Conservation (phyloP, 2,329 filamentous ascomycete genomes). For the Penicillium rolfsii region DNA sequence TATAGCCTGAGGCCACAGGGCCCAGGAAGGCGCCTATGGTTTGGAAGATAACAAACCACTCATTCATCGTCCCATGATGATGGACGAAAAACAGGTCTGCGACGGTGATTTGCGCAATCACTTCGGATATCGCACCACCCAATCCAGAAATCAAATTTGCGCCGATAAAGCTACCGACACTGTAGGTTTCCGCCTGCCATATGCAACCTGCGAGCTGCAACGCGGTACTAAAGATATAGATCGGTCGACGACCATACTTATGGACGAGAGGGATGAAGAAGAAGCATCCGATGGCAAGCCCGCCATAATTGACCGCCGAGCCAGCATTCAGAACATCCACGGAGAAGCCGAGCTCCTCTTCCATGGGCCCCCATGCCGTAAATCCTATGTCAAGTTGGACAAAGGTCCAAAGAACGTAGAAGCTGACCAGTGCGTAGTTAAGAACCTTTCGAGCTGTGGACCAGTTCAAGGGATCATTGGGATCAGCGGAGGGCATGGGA, state of each 20-base stretch:
- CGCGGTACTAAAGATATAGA: slow-evolving; percentile 50
- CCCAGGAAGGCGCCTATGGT: slow-evolving; percentile 43
- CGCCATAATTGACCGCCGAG: slow-evolving; percentile 49
- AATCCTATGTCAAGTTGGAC: slow-evolving; percentile 45
- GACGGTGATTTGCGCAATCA: slow-evolving; percentile 52
- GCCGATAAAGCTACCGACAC: slow-evolving; percentile 46
- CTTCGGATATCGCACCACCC: slow-evolving; percentile 50
- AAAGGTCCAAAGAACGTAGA: slow-evolving; percentile 34
- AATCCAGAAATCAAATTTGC: slow-evolving; percentile 51
- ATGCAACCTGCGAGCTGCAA: slow-evolving; percentile 44
- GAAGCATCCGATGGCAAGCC: slow-evolving; percentile 48
- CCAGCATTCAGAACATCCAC: slow-evolving; percentile 48
- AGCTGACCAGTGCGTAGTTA: slow-evolving; percentile 32
- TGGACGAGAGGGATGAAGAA: slow-evolving; percentile 52
- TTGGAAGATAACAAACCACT: slow-evolving; percentile 47
- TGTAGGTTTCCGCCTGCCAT: slow-evolving; percentile 51
- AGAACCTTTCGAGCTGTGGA: slow-evolving; percentile 29
- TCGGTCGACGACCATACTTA: slow-evolving; percentile 52
- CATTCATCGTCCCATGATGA: slow-evolving; percentile 52
- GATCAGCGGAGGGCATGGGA: slow-evolving; percentile 30
- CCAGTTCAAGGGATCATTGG: slow-evolving; percentile 36
- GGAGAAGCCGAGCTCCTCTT: slow-evolving; percentile 48
- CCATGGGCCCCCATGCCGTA: slow-evolving; percentile 49
- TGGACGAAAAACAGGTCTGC: slow-evolving; percentile 55
- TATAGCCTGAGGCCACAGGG: slow-evolving; percentile 36